These are phyloP conservation scores for Russula vinacea DNA, from an alignment of 768 basidiomycete genomes.

Conservation along the genomic window DNA sequence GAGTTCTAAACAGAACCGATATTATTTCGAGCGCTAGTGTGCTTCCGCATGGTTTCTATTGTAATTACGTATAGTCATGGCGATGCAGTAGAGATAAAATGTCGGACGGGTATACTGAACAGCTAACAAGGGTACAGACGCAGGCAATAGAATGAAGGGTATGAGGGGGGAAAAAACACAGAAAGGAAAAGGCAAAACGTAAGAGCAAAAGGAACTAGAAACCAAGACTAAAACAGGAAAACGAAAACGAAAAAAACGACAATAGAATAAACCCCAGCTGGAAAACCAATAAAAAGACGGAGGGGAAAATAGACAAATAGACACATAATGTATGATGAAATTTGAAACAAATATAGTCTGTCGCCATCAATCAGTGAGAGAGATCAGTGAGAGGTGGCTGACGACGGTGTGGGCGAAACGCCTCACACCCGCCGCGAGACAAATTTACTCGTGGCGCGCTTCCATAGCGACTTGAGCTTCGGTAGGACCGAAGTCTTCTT, in stretches of 20 bases:
- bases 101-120: not conserved
- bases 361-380: not conserved
- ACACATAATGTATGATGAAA: not conserved
- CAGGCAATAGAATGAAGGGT: not conserved
- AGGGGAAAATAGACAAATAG: not conserved
- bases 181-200: not conserved
- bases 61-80: too few relatives aligned
- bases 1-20: too few relatives aligned
- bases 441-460: conserved; percentile 22
- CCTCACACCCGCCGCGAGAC: conserved; percentile 12
- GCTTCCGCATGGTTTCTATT: too few relatives aligned
- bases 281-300: not conserved
- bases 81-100: not conserved
- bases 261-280: not conserved
- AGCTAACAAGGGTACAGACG: not conserved
- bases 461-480: conserved; percentile 22
- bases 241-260: too few relatives aligned
- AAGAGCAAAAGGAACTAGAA: not conserved
- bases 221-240: not conserved
- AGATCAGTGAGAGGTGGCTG: not conserved
- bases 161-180: not conserved
- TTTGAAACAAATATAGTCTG: not conserved
- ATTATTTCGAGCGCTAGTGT: too few relatives aligned
- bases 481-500: conserved; percentile 19
- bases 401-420: not conserved